Conservation (phyloP, 805 yeast genomes). For the Barnettozyma wickerhamii region DNA sequence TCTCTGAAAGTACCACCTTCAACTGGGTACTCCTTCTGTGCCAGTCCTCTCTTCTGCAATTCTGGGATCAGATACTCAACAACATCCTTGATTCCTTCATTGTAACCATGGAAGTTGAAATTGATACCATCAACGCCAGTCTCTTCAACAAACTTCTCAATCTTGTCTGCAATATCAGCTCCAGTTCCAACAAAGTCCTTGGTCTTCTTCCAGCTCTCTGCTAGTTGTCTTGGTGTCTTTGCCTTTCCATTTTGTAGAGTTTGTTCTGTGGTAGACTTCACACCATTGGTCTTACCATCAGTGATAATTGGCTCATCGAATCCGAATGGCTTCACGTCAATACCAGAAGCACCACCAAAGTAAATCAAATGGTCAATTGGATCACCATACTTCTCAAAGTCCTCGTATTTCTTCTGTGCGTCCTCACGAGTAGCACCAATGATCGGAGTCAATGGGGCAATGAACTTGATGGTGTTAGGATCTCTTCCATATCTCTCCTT, state of each 20-base stretch:
- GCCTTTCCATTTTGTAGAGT: background rate
- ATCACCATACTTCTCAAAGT: slow-evolving; percentile 32
- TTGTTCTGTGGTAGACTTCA: slow-evolving; percentile 24
- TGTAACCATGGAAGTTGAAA: slow-evolving; percentile 34
- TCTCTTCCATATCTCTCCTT: slow-evolving; percentile 32
- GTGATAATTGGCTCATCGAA: slow-evolving; percentile 33
- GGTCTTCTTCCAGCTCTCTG: slow-evolving; percentile 6
- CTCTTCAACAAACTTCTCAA: slow-evolving; percentile 35
- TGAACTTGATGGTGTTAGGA: slow-evolving; percentile 35
- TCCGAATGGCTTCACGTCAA: slow-evolving; percentile 33
- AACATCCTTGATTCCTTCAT: slow-evolving; percentile 36
- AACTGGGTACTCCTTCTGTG: slow-evolving; percentile 33
- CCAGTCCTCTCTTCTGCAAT: slow-evolving; percentile 31
- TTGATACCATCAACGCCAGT: slow-evolving; percentile 41
- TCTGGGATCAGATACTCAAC: slow-evolving; percentile 36
- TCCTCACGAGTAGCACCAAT: slow-evolving; percentile 38
- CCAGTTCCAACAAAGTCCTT: slow-evolving; percentile 31
- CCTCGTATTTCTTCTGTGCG: slow-evolving; percentile 26
- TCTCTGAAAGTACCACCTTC: slow-evolving; percentile 27
- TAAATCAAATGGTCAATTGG: slow-evolving; percentile 34
- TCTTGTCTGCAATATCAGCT: slow-evolving; percentile 33
- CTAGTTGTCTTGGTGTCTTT: slow-evolving; percentile 8
- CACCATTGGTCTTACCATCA: slow-evolving; percentile 29
- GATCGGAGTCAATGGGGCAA: slow-evolving; percentile 35
- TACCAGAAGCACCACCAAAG: slow-evolving; percentile 43